Percentiles rank a stretch among this genome's conserved stretches.
Conservation (phyloP, 2,329 filamentous ascomycete species). For the Phialophora macrospora region DNA sequence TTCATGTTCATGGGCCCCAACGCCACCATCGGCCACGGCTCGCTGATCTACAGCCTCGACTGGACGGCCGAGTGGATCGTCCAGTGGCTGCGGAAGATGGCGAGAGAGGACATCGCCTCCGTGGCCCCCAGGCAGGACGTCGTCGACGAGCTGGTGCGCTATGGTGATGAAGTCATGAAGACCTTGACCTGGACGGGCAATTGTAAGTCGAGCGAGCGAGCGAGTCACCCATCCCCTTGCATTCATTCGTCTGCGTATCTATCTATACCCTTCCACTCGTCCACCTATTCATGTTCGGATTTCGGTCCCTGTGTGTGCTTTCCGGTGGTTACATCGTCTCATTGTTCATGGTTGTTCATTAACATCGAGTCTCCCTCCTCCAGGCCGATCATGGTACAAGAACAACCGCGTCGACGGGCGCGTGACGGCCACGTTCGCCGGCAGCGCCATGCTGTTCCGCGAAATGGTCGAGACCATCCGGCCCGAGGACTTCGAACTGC, state of each 20-base stretch:
- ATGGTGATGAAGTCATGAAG: slow-evolving; percentile 56
- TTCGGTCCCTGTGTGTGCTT: no score
- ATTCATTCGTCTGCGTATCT: no score
- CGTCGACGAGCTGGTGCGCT: slow-evolving; percentile 56
- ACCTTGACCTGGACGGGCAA: slow-evolving; percentile 51
- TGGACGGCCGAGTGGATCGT: slow-evolving; percentile 42
- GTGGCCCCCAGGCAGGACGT: slow-evolving; percentile 50
- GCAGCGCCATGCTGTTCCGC: slow-evolving; percentile 49
- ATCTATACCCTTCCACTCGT: no score
- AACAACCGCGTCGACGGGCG: slow-evolving; percentile 50
- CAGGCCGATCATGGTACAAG: slow-evolving; percentile 55
- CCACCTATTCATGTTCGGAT: no score
- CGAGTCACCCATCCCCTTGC: no score
- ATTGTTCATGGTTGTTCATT: no score
- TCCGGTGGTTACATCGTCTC: no score
- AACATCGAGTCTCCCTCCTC: not conserved
- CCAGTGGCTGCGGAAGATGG: slow-evolving; percentile 43
- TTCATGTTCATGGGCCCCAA: slow-evolving; percentile 44
- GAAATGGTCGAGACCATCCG: slow-evolving; percentile 46
- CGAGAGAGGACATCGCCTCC: slow-evolving; percentile 43
- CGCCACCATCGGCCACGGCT: slow-evolving; percentile 41
- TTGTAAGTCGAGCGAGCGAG: slow-evolving; percentile 7
- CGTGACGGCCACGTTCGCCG: slow-evolving; percentile 54
- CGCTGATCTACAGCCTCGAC: slow-evolving; percentile 32
- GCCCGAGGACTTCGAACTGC: slow-evolving; percentile 42